Conservation (phyloP, 441 rosid genomes). For the Erodium texanum region DNA sequence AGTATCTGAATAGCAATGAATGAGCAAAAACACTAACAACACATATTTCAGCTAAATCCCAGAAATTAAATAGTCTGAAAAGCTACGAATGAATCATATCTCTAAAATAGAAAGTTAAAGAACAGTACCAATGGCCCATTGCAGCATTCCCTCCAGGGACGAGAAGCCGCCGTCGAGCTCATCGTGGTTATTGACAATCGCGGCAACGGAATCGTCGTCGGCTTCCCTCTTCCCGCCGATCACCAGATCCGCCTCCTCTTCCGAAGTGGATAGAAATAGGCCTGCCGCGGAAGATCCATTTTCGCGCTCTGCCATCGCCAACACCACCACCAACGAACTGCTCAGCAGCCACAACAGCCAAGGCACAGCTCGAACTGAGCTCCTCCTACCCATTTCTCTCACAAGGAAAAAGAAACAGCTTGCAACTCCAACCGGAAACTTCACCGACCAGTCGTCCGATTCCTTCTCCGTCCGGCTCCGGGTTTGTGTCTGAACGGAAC, state of each 20-base stretch:
- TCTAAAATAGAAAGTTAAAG: neutral
- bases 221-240: constrained; percentile 23
- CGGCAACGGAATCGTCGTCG: constrained; percentile 30
- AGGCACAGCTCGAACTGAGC: neutral
- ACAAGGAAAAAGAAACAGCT: neutral
- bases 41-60: neutral
- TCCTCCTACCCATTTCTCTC: constrained; percentile 18
- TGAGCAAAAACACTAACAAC: neutral
- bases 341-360: constrained; percentile 9
- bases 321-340: neutral
- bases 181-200: constrained; percentile 34
- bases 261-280: constrained; percentile 43
- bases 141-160: constrained; percentile 81
- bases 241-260: constrained; percentile 50
- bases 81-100: neutral
- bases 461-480: neutral
- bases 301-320: constrained; percentile 29
- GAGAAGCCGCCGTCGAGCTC: constrained; percentile 78
- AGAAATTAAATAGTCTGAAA: neutral
- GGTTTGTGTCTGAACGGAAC: neutral
- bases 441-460: neutral
- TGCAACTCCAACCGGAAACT: neutral
- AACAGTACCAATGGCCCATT: constrained; percentile 21
- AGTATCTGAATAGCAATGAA: no score
- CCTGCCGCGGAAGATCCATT: constrained; percentile 27